Conservation (phyloP, 352 stramenopile species). For the Pythium plurisporium region DNA sequence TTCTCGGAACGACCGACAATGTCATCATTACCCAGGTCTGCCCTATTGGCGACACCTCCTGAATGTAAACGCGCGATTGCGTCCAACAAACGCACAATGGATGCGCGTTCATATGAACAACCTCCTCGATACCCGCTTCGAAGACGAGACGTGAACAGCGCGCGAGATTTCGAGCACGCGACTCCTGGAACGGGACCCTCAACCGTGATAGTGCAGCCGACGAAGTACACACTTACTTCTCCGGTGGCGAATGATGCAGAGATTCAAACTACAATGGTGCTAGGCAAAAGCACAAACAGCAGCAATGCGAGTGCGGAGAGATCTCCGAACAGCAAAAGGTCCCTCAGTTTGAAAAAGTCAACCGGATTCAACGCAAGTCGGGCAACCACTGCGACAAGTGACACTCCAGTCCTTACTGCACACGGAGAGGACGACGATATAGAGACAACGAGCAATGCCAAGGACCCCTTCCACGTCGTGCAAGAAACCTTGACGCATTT, state of each 20-base stretch:
- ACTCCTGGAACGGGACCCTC: neutral
- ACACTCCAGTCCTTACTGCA: constrained; percentile 3
- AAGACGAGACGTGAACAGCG: constrained; percentile 13
- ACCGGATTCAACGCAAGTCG: constrained; percentile 8
- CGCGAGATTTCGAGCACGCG: neutral
- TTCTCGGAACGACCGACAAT: constrained; percentile 57
- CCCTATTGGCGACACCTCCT: constrained; percentile 68
- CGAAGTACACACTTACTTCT: neutral
- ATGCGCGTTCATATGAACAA: constrained; percentile 16
- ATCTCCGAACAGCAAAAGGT: constrained; percentile 12
- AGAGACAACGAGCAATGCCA: neutral
- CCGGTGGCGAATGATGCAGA: neutral
- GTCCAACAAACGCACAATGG: constrained; percentile 26
- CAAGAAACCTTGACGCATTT: constrained; percentile 54
- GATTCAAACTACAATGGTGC: constrained; percentile 10
- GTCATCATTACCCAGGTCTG: constrained; percentile 47
- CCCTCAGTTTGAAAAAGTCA: neutral
- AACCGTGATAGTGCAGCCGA: neutral
- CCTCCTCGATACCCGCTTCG: constrained; percentile 15
- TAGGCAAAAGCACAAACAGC: constrained; percentile 6
- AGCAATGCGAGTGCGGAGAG: constrained; percentile 7
- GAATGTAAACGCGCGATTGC: constrained; percentile 39
- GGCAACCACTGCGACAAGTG: constrained; percentile 20
- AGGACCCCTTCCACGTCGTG: constrained; percentile 43
- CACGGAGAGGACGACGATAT: neutral